Evolutionary conservation across 257 asterid species (phyloP), one percentile per base, ranked within the genome.

Genomic region (Nicotiana obtusifolia): DNA sequence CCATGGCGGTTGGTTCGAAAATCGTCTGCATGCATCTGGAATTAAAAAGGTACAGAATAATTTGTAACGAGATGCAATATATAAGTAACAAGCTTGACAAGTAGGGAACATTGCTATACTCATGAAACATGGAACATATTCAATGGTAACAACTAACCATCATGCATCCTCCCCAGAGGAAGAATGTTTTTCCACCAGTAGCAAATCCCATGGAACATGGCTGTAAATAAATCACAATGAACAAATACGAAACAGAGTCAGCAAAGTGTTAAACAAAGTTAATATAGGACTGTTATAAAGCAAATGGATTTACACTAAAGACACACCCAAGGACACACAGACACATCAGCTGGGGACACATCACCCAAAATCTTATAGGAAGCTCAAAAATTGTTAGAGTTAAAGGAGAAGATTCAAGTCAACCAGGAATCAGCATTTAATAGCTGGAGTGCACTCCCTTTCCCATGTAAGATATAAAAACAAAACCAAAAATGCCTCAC

Each of bases 201-300:
- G 99, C 99, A 86, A 96, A 96, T 86, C 99, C 99, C 99, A 96
- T 96, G 5, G 99, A 96, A 87, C 99, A 96, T 54, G 99, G 99
- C 99, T 96, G 87, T 54, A 80, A 82, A 85, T 11, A 83, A 77
- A 81, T 62, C 64, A 20, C 37, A 82, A 77, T 64, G 49, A 53
- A 84, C 75, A 52, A 80, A 59, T 19, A 81, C n/a, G 41, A 52
- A 62, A 84, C 83, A 76, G 52, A 78, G 78, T 83, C 69, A 80
- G 60, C 64, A 33, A 52, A 19, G 44, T 31, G 69, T 81, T 65
- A 85, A 84, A 78, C 83, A 61, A 84, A 28, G 64, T 35, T 24
- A 49, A 15, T 24, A 75, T 14, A 15, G 41, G 59, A 0, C 0
- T 44, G 15, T 22, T 26, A 7, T 4, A 24, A 73, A 73, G 60